phyloP scores from a whole-genome alignment of 352 stramenopile genomes.

The Phytophthora podocarpi region DNA sequence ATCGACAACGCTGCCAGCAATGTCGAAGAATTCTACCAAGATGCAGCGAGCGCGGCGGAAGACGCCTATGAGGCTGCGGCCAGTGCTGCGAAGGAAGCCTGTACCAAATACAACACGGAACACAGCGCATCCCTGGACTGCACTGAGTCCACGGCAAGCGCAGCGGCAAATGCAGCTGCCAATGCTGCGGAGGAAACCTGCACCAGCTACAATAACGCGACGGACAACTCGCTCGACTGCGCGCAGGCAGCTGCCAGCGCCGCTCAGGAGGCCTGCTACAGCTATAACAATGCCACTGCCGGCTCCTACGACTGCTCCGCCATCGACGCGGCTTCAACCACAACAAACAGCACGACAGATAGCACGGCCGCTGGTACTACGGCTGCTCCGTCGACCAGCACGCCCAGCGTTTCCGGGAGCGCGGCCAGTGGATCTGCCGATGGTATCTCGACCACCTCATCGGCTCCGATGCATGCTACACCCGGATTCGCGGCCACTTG shows the following conservation, averaged over 20 bases:
- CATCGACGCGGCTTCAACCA: conserved; percentile 1
- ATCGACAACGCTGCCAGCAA: conserved; percentile 32
- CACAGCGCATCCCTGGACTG: conserved; percentile 24
- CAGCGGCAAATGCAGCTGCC: conserved; percentile 21
- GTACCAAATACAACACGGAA: conserved; percentile 23
- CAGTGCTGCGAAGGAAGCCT: conserved; percentile 23
- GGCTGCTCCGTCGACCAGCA: conserved; percentile 11
- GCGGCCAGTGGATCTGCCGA: conserved; percentile 9
- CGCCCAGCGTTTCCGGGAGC: not conserved
- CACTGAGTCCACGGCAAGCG: conserved; percentile 22
- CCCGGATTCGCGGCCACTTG: conserved; percentile 16
- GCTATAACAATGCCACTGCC: conserved; percentile 28
- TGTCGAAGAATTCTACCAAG: conserved; percentile 25
- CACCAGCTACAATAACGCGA: conserved; percentile 22
- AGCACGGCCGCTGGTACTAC: not conserved
- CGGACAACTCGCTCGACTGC: conserved; percentile 28
- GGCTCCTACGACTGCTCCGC: conserved; percentile 28
- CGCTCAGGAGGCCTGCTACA: conserved; percentile 24
- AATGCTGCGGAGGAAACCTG: conserved; percentile 23
- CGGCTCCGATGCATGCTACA: conserved; percentile 6
- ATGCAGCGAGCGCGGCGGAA: conserved; percentile 26
- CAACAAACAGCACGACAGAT: conserved; percentile 7
- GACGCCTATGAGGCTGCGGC: conserved; percentile 21
- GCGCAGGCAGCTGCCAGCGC: conserved; percentile 19
- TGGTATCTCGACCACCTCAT: conserved; percentile 26